A percentile compares a stretch with the other conserved stretches of the same genome.
Evolutionary conservation across 163 green algal species (phyloP).

Genomic region (Scenedesmus sp.): DNA sequence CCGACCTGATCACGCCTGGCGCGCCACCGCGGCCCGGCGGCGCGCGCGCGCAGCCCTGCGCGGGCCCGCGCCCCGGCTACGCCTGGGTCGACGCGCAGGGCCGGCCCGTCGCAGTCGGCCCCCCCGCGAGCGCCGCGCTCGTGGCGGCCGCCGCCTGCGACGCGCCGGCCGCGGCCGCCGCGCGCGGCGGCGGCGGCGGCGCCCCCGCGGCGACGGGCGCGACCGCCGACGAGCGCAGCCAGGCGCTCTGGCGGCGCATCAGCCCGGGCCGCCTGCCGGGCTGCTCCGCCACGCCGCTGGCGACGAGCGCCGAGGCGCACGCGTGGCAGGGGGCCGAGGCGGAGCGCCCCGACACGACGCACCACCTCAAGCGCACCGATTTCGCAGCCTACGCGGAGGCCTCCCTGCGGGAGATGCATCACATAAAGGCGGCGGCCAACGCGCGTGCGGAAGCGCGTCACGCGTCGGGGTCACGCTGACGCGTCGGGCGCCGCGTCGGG

Average conservation of each 20-base stretch:
- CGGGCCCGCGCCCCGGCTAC: too few relatives aligned
- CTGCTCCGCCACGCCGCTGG: slow-evolving; percentile 14
- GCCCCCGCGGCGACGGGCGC: too few relatives aligned
- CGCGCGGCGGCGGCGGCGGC: too few relatives aligned
- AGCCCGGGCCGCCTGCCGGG: slow-evolving; percentile 42
- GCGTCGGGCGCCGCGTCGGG: too few relatives aligned
- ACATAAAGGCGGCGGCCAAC: slow-evolving; percentile 37
- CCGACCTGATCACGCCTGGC: too few relatives aligned
- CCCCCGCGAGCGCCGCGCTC: too few relatives aligned
- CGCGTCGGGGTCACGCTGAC: neutral
- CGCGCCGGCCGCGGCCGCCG: neutral
- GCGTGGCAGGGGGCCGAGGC: neutral
- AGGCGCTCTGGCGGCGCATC: slow-evolving; percentile 34
- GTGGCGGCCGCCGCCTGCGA: slow-evolving; percentile 1
- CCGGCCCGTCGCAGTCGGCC: slow-evolving; percentile 2
- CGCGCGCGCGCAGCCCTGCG: too few relatives aligned
- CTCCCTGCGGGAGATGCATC: slow-evolving; percentile 19
- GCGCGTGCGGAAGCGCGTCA: too few relatives aligned
- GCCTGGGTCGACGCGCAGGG: slow-evolving; percentile 24
- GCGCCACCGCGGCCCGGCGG: too few relatives aligned
- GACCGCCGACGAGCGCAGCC: slow-evolving; percentile 25
- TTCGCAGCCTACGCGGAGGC: slow-evolving; percentile 42
- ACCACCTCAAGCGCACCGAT: slow-evolving; percentile 45
- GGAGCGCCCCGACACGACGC: slow-evolving; percentile 11
- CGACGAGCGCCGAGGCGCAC: slow-evolving; percentile 13